Evolutionary conservation across 2,329 filamentous ascomycete species (phyloP).

Genomic region (Nectriaceae sp.): DNA sequence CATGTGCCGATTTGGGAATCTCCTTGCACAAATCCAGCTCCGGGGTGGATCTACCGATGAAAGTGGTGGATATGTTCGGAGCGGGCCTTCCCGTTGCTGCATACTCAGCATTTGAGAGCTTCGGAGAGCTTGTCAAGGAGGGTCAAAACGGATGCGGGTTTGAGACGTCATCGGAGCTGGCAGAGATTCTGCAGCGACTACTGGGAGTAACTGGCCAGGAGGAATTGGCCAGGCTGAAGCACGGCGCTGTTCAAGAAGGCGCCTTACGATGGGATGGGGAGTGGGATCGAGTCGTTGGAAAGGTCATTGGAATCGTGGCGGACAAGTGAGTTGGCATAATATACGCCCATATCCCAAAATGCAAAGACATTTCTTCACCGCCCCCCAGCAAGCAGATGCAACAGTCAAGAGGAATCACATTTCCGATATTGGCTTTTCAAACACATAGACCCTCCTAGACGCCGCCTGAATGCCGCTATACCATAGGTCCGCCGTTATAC

Average conservation of each 20-base stretch:
- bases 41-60: slow-evolving; percentile 97
- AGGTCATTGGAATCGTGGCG: slow-evolving; percentile 58
- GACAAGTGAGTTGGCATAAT: slow-evolving; percentile 9
- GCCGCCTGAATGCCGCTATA: slow-evolving; percentile 19
- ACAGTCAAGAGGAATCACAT: too few species aligned
- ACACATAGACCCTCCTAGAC: slow-evolving; percentile 20
- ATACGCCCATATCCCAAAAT: slow-evolving; percentile 8
- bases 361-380: too few species aligned
- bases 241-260: slow-evolving; percentile 75
- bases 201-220: slow-evolving; percentile 53
- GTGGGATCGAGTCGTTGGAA: slow-evolving; percentile 83
- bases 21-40: slow-evolving; percentile 92
- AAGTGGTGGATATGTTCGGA: slow-evolving; percentile 99
- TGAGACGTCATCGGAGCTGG: slow-evolving; percentile 67
- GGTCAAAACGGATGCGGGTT: slow-evolving; percentile 87
- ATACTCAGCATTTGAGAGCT: slow-evolving; percentile 84
- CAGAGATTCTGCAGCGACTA: slow-evolving; percentile 62
- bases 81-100: slow-evolving; percentile 88
- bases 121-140: slow-evolving; percentile 87
- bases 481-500: slow-evolving; percentile 9
- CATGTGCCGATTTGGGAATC: slow-evolving; percentile 84
- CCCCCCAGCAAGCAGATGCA: too few species aligned
- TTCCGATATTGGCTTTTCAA: too few species aligned
- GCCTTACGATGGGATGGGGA: slow-evolving; percentile 84
- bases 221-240: slow-evolving; percentile 62